Evolutionary conservation across 768 basidiomycete genomes (phyloP), one percentile per base, ranked within the genome.

Genomic region (Agaricus sinodeliciosus): DNA sequence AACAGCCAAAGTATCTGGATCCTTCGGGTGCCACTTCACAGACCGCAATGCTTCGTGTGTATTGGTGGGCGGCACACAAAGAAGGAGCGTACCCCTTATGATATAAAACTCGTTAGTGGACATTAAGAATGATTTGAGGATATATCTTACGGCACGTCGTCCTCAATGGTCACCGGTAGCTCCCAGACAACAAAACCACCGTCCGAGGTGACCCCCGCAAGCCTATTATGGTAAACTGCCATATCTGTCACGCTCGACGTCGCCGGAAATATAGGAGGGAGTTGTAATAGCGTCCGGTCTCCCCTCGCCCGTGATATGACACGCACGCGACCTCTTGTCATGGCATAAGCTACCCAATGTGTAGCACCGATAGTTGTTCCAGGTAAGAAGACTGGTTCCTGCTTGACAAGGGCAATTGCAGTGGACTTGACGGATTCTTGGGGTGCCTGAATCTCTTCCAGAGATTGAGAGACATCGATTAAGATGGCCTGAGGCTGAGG

Each of bases 171-270:
- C 48, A 86, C 84, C 27, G 90, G 90, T 22, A 92, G 63, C 63
- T 92, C 87, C 90, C 90, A 92, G 5, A 92, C 85, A 28, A 92
- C 86, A 58, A 92, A 89, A 37, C 90, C 90, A 55, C 90, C 90
- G 60, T 93, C 90, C 2, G 86, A 87, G 0, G 90, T 92, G 9
- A 92, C 84, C 5, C 89, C 91, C 2, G 89, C 90, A 27, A 93
- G 79, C 43, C 90, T 74, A 65, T 90, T 90, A 19, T 82, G 84
- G 59, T 77, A 85, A 6, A 91, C 89, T 9, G 90, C 88, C 89
- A 93, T 92, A 58, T 92, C 90, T 48, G 79, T 82, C 48, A 92
- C 84, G 45, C 82, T 82, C 1, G 84, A 80, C 26, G 75, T 67
- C 4, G 69, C 63, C 0, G 79, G 78, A 69, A 91, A 90, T 26